Evolutionary conservation across 192 early-diverging fungal species (phyloP).

Genomic region (Coemansia nantahalensis): DNA sequence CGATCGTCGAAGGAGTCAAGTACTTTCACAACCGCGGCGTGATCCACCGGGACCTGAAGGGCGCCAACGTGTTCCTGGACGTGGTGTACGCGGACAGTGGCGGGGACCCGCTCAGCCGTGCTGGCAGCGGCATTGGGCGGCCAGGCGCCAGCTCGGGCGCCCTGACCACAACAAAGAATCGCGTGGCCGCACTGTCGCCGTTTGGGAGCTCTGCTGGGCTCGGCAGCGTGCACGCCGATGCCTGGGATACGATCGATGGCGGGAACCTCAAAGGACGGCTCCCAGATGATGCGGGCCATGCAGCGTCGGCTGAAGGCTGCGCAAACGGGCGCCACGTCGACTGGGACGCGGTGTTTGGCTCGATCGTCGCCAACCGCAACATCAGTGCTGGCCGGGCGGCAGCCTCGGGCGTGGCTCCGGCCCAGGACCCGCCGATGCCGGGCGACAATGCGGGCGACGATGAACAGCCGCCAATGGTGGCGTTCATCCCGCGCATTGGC

Average conservation of each 20-base stretch:
- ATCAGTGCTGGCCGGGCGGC: slow-evolving; percentile 1
- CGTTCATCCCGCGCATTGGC: slow-evolving; percentile 66
- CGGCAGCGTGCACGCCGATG: slow-evolving; percentile 22
- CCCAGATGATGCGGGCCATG: background rate
- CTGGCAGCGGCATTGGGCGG: slow-evolving; percentile 28
- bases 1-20: slow-evolving; percentile 75
- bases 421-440: background rate
- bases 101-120: slow-evolving; percentile 31
- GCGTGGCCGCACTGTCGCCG: background rate
- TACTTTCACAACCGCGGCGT: slow-evolving; percentile 46
- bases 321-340: slow-evolving; percentile 28
- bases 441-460: background rate
- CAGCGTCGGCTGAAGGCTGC: too few relatives aligned
- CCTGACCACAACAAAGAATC: slow-evolving; percentile 54
- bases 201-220: background rate
- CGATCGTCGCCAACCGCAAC: slow-evolving; percentile 26
- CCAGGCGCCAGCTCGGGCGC: background rate
- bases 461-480: slow-evolving; percentile 17
- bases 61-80: slow-evolving; percentile 79
- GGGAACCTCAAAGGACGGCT: slow-evolving; percentile 40
- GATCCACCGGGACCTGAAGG: slow-evolving; percentile 90
- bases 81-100: slow-evolving; percentile 34
- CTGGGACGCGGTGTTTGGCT: slow-evolving; percentile 46
- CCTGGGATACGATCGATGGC: slow-evolving; percentile 38
- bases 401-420: background rate